These are phyloP conservation scores for Arthromyces matolae DNA, from an alignment of 768 basidiomycete genomes.

Conservation along the genomic window DNA sequence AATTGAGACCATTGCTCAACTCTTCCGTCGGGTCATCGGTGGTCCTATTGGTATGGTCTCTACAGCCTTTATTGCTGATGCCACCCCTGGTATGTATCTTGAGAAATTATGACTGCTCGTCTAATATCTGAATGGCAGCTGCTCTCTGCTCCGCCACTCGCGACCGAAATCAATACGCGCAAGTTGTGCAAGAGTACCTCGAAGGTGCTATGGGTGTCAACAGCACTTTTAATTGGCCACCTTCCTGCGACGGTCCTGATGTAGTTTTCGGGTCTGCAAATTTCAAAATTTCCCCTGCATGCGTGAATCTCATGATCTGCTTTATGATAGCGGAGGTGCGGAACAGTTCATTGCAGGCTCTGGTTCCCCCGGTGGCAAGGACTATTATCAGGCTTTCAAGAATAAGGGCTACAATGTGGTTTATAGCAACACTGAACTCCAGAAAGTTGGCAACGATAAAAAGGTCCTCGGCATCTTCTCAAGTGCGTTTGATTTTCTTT, in stretches of 20 bases:
- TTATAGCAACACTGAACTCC: slow-evolving; percentile 32
- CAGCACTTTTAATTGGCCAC: slow-evolving; percentile 36
- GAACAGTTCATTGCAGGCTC: slow-evolving; percentile 39
- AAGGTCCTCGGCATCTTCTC: slow-evolving; percentile 45
- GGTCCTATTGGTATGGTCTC: slow-evolving; percentile 44
- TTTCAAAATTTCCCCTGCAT: too few species aligned
- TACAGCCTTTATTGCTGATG: slow-evolving; percentile 42
- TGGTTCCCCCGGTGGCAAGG: slow-evolving; percentile 34
- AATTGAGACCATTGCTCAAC: slow-evolving; percentile 40
- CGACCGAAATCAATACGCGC: slow-evolving; percentile 30
- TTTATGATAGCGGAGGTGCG: slow-evolving; percentile 35
- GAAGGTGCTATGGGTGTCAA: slow-evolving; percentile 30
- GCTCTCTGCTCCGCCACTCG: slow-evolving; percentile 41
- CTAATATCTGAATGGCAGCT: too few species aligned
- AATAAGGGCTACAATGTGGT: slow-evolving; percentile 39
- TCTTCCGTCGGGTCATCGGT: slow-evolving; percentile 37
- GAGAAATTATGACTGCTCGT: too few species aligned
- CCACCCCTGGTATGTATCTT: slow-evolving; percentile 38
- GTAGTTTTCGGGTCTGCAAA: slow-evolving; percentile 43
- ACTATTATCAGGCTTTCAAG: slow-evolving; percentile 40
- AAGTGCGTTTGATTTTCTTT: slow-evolving; percentile 19
- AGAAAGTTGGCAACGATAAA: slow-evolving; percentile 26
- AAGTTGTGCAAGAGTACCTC: slow-evolving; percentile 37
- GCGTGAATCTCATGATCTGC: slow-evolving; percentile 1
- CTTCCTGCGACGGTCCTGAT: slow-evolving; percentile 38